phyloP scores from a whole-genome alignment of 352 stramenopile species.

The Globisporangium yorkense region DNA sequence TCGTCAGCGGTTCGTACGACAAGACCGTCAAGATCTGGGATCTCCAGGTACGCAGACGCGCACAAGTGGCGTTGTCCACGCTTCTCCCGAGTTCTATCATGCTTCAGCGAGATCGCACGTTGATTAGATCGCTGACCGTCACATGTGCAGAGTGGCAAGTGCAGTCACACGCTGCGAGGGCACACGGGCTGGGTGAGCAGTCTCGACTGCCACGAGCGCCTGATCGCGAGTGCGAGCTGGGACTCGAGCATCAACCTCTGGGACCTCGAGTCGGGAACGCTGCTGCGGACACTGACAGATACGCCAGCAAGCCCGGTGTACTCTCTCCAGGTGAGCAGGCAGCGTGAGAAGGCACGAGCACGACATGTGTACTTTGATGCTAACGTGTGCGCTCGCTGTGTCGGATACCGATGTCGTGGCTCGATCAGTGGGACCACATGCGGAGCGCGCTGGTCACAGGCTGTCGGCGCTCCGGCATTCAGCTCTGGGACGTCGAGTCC shows the following conservation, averaged over 20 bases:
- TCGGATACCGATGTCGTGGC: too few relatives aligned
- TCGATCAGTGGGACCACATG: slow-evolving; percentile 16
- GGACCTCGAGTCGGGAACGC: slow-evolving; percentile 10
- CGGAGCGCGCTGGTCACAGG: slow-evolving; percentile 15
- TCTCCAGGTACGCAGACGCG: slow-evolving; percentile 12
- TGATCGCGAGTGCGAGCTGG: slow-evolving; percentile 15
- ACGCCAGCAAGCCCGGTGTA: slow-evolving; percentile 20
- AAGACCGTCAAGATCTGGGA: slow-evolving; percentile 32
- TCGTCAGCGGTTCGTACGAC: slow-evolving; percentile 29
- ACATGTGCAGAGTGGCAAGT: slow-evolving; percentile 14
- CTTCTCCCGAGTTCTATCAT: too few relatives aligned
- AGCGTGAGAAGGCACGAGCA: too few relatives aligned
- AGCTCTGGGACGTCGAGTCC: slow-evolving; percentile 21
- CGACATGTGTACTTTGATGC: too few relatives aligned
- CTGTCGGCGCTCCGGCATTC: slow-evolving; percentile 18
- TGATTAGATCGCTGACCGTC: background rate
- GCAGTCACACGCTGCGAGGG: slow-evolving; percentile 17
- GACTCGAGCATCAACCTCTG: slow-evolving; percentile 23
- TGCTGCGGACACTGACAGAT: slow-evolving; percentile 19
- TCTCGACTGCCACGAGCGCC: slow-evolving; percentile 5
- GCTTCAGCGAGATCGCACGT: too few relatives aligned
- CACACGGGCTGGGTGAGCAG: slow-evolving; percentile 23
- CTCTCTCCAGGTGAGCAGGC: slow-evolving; percentile 15
- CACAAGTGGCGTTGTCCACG: too few relatives aligned
- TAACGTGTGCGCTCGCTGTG: too few relatives aligned